Evolutionary conservation across 1,284 basidiomycete genomes (phyloP).

Genomic region (Marasmius tenuissimus): DNA sequence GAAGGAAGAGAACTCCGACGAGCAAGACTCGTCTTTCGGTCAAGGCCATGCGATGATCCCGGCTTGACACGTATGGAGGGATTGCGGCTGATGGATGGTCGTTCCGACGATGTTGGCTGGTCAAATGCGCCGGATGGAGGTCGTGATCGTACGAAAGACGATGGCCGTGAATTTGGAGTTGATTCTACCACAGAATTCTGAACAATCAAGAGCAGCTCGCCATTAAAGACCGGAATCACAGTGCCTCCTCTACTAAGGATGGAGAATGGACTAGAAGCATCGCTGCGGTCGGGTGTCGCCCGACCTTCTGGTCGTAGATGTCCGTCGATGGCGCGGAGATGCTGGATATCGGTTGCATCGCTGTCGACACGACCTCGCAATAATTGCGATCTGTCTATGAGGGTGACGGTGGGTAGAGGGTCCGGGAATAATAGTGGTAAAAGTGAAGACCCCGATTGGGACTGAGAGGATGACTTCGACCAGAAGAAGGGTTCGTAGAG

Average conservation of each 20-base stretch:
- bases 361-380: constrained; percentile 68
- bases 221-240: constrained; percentile 69
- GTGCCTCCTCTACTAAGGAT: constrained; percentile 62
- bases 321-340: constrained; percentile 44
- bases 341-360: constrained; percentile 56
- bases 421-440: constrained; percentile 75
- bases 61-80: constrained; percentile 78
- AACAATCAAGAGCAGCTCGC: constrained; percentile 70
- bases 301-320: constrained; percentile 33
- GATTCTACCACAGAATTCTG: constrained; percentile 45
- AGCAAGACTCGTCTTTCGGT: constrained; percentile 71
- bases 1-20: constrained; percentile 77
- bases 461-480: constrained; percentile 43
- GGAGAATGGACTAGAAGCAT: constrained; percentile 32
- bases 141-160: constrained; percentile 59
- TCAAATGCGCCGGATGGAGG: constrained; percentile 62
- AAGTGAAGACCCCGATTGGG: constrained; percentile 49
- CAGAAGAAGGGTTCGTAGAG: constrained; percentile 76
- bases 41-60: constrained; percentile 59
- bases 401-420: constrained; percentile 60
- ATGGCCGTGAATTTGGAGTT: constrained; percentile 49
- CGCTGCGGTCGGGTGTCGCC: constrained; percentile 26
- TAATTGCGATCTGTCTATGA: constrained; percentile 65
- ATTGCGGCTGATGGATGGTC: constrained; percentile 47
- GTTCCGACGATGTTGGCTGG: constrained; percentile 32